Percentiles rank a stretch among this genome's conserved stretches.
Evolutionary conservation across 2,329 filamentous ascomycete species (phyloP).

Genomic region (Rugonectria rugulosa): DNA sequence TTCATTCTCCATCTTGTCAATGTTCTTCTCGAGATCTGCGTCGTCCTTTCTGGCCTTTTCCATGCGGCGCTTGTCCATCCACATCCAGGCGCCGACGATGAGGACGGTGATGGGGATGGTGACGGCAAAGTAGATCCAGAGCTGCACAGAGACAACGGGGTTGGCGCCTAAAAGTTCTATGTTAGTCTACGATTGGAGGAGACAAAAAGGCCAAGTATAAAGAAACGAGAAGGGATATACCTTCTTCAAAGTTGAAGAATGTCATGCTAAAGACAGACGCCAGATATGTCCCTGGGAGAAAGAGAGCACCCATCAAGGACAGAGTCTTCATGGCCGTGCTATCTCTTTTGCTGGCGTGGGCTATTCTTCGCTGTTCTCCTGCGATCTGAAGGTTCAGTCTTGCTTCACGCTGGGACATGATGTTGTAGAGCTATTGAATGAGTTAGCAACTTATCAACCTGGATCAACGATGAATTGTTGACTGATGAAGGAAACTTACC

Average conservation of each 20-base stretch:
- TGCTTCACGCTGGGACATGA: constrained; percentile 70
- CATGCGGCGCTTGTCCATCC: constrained; percentile 60
- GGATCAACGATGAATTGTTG: not conserved
- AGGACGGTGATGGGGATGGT: constrained; percentile 64
- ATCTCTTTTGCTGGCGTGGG: constrained; percentile 67
- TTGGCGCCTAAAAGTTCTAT: constrained; percentile 36
- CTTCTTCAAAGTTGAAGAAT: constrained; percentile 68
- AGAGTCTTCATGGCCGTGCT: constrained; percentile 72
- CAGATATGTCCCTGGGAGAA: constrained; percentile 68
- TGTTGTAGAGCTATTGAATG: constrained; percentile 64
- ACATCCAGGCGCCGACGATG: constrained; percentile 64
- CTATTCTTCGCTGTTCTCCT: constrained; percentile 65
- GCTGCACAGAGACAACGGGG: constrained; percentile 55
- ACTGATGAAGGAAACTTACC: constrained; percentile 50
- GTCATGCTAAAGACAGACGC: constrained; percentile 72
- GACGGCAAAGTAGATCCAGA: constrained; percentile 71
- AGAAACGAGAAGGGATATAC: constrained; percentile 38
- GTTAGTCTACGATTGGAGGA: constrained; percentile 11
- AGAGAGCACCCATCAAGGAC: constrained; percentile 68
- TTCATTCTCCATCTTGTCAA: constrained; percentile 63
- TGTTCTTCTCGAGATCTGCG: constrained; percentile 59
- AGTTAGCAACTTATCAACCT: constrained; percentile 20
- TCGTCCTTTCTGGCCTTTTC: constrained; percentile 58
- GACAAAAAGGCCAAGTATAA: not conserved
- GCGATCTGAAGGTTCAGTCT: constrained; percentile 70